Evolutionary conservation across 306 rosid species (phyloP), one percentile per base, ranked within the genome.

Genomic region (Mimosa pudica): DNA sequence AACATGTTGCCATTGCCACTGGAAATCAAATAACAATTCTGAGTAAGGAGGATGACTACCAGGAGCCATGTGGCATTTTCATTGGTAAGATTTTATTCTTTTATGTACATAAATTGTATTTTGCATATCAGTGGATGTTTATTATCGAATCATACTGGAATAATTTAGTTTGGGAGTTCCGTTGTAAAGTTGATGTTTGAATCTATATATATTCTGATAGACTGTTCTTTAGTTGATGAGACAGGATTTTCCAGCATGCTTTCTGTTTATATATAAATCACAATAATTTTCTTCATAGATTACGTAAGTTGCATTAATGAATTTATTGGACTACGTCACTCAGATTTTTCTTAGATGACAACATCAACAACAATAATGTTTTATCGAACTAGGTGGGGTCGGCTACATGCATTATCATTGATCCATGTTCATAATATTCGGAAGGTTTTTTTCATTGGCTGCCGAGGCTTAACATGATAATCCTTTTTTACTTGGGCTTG

Each of bases 1-100:
- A 93, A 76, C 83, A 82, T 63, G 97, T 93, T 45, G 99, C 98
- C 35, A 96, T 95, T 78, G 98, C 89, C n/a, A 81, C 93, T 38
- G 97, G 97, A 71, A 93, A 93, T 85, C 97, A 86, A 71, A 87
- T 95, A 76, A 93, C 96, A 32, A 83, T 93, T 89, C 78, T 95
- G 72, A 88, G 80, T 68, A 88, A 91, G 84, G 89, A 89, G 81
- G 97, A 91, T 76, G 91, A 91, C 71, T 95, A 89, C 87, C 82
- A 75, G 3, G 85, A 86, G 79, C 90, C 99, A 2, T 85, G 90
- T 77, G 94, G 96, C 77, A 73, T 83, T 79, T 95, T 95, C 85
- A 84, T 85, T 54, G 18, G 99, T 95, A 82, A 89, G 87, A 6
- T 72, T 68, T 36, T 51, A n/a, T 76, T 70, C 71, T 45, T 45